Percentiles rank a stretch among this genome's conserved stretches.
Conservation (phyloP, 768 basidiomycete genomes). For the Mycena albidolilacea region DNA sequence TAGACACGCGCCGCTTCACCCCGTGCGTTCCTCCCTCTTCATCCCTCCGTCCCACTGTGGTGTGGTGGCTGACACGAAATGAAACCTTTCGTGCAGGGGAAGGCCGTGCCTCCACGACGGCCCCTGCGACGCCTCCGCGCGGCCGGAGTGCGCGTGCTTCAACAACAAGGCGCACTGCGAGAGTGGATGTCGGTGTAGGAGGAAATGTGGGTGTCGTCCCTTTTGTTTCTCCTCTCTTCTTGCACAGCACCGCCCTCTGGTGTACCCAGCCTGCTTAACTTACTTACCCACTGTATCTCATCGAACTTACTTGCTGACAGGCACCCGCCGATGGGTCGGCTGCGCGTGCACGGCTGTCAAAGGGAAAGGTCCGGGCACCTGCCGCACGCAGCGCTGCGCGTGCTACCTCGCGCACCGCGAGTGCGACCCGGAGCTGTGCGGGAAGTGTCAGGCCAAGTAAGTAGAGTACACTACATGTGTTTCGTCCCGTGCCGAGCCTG, state of each 20-base stretch:
- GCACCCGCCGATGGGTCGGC: constrained; percentile 68
- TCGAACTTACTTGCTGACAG: constrained; percentile 48
- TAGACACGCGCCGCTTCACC: constrained; percentile 26
- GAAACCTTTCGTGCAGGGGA: constrained; percentile 48
- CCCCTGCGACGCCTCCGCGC: constrained; percentile 58
- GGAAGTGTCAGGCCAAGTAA: constrained; percentile 65
- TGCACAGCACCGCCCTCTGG: too few species aligned
- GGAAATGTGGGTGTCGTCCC: constrained; percentile 58
- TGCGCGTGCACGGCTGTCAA: constrained; percentile 61
- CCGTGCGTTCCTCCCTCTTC: constrained; percentile 45
- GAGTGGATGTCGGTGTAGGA: constrained; percentile 66
- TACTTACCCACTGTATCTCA: too few species aligned
- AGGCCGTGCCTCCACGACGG: constrained; percentile 72
- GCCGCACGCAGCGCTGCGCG: constrained; percentile 62
- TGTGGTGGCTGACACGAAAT: too few species aligned
- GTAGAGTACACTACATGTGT: constrained; percentile 31
- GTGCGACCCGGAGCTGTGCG: constrained; percentile 79
- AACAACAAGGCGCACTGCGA: constrained; percentile 68
- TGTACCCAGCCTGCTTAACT: too few species aligned
- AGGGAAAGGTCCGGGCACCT: constrained; percentile 45
- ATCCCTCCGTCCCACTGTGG: background rate
- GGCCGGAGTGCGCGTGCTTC: constrained; percentile 63
- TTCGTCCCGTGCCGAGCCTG: background rate
- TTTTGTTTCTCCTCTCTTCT: background rate
- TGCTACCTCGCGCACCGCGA: constrained; percentile 68